These are phyloP conservation scores for Lactifluus pinguis DNA, from an alignment of 768 basidiomycete species.

Conservation along the genomic window DNA sequence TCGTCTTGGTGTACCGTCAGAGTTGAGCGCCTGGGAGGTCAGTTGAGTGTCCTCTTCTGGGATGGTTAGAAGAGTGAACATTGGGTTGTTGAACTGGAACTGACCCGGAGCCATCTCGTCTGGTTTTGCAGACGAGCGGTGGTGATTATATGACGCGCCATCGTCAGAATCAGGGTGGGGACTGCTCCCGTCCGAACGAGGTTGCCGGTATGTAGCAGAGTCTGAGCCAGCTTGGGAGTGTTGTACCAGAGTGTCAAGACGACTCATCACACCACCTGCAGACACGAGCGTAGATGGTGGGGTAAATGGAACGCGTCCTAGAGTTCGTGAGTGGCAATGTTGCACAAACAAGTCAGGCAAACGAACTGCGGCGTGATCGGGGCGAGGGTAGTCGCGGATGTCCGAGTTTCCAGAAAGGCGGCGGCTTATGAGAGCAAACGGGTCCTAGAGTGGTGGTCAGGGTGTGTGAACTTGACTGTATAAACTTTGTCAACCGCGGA, in stretches of 20 bases:
- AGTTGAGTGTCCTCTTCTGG: conserved; percentile 27
- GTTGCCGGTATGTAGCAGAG: conserved; percentile 5
- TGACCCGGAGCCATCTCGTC: conserved; percentile 12
- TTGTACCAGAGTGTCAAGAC: conserved; percentile 15
- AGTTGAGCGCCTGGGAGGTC: conserved; percentile 73
- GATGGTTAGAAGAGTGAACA: background rate
- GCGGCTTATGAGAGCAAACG: conserved; percentile 16
- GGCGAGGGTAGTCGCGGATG: conserved; percentile 15
- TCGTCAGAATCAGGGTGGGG: conserved; percentile 17
- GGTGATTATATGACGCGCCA: conserved; percentile 6
- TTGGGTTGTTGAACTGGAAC: background rate
- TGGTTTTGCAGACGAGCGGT: conserved; percentile 6
- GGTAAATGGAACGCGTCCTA: conserved; percentile 7
- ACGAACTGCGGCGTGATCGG: conserved; percentile 21
- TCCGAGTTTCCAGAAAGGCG: conserved; percentile 14
- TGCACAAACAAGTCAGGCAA: conserved; percentile 12
- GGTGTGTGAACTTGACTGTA: conserved; percentile 11
- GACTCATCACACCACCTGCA: conserved; percentile 13
- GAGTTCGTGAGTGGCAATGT: conserved; percentile 12
- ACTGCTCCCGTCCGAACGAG: conserved; percentile 12
- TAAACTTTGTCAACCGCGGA: conserved; percentile 18
- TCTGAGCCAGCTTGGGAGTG: conserved; percentile 12
- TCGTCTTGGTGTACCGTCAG: conserved; percentile 81
- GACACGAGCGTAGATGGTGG: conserved; percentile 2
- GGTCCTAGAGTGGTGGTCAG: conserved; percentile 6